phyloP scores from a whole-genome alignment of 176 grass and related monocot genomes.

The Avena insularis region DNA sequence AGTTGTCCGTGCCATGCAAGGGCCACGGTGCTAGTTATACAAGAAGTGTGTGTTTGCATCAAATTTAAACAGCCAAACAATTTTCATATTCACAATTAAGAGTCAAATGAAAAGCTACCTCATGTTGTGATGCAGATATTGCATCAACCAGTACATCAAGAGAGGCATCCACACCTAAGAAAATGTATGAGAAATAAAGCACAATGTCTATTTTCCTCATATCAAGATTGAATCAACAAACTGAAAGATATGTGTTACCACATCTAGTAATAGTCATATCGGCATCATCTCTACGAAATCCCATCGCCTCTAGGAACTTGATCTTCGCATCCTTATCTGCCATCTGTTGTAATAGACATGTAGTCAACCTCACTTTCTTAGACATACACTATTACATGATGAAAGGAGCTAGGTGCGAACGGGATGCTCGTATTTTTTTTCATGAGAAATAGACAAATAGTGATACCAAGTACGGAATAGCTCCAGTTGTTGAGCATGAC shows the following conservation, averaged over 20 bases:
- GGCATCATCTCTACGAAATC: slow-evolving; percentile 45
- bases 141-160: slow-evolving; percentile 64
- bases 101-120: slow-evolving; percentile 49
- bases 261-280: slow-evolving; percentile 67
- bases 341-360: slow-evolving; percentile 46
- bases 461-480: background rate
- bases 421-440: slow-evolving; percentile 5
- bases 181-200: slow-evolving; percentile 32
- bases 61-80: background rate
- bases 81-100: background rate
- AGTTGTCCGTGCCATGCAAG: background rate
- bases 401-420: background rate
- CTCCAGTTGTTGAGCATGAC: background rate
- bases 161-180: slow-evolving; percentile 61
- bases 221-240: slow-evolving; percentile 11
- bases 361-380: background rate
- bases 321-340: slow-evolving; percentile 60
- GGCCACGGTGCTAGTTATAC: background rate
- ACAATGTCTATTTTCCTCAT: slow-evolving; percentile 14
- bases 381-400: background rate
- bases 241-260: slow-evolving; percentile 51
- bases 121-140: slow-evolving; percentile 65
- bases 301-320: slow-evolving; percentile 61
- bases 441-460: background rate
- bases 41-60: background rate